Conservation (phyloP, 495 filamentous ascomycete species). For the Evansstolkia leycettana region DNA sequence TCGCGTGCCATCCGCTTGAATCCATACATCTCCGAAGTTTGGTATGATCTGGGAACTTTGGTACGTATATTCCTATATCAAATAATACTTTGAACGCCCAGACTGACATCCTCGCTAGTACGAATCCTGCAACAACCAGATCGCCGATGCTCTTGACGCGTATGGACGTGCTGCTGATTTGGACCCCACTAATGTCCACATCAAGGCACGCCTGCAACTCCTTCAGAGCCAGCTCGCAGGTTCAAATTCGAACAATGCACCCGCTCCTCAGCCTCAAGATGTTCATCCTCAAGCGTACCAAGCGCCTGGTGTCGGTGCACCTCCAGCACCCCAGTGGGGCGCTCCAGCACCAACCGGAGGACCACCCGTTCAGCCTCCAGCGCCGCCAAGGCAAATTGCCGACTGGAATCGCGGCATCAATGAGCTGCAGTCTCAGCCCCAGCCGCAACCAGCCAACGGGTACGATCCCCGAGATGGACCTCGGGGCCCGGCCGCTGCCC, state of each 20-base stretch:
- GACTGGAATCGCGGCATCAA: slow-evolving; percentile 68
- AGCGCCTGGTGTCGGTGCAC: slow-evolving; percentile 52
- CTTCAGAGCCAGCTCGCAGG: slow-evolving; percentile 67
- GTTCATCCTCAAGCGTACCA: slow-evolving; percentile 82
- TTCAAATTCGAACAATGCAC: slow-evolving; percentile 51
- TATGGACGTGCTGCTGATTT: slow-evolving; percentile 92
- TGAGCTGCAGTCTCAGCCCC: slow-evolving; percentile 57
- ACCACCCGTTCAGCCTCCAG: slow-evolving; percentile 49
- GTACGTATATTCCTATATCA: slow-evolving; percentile 39
- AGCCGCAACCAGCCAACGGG: slow-evolving; percentile 54
- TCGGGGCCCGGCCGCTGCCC: slow-evolving; percentile 50
- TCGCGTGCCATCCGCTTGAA: slow-evolving; percentile 95
- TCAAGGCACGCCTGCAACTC: slow-evolving; percentile 86
- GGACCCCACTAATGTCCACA: slow-evolving; percentile 85
- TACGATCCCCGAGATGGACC: slow-evolving; percentile 66
- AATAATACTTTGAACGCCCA: neutral
- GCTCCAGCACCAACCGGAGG: slow-evolving; percentile 51
- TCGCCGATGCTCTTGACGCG: slow-evolving; percentile 88
- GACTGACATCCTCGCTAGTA: slow-evolving; percentile 44
- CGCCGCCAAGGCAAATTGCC: slow-evolving; percentile 44
- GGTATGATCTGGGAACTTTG: slow-evolving; percentile 96
- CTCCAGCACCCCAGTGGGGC: slow-evolving; percentile 80
- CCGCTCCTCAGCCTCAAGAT: slow-evolving; percentile 68
- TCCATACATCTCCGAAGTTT: slow-evolving; percentile 97
- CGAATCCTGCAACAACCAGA: slow-evolving; percentile 98